Base-by-base conservation (phyloP, 2,329 filamentous ascomycete genomes). In the Cercospora berteroae region DNA sequence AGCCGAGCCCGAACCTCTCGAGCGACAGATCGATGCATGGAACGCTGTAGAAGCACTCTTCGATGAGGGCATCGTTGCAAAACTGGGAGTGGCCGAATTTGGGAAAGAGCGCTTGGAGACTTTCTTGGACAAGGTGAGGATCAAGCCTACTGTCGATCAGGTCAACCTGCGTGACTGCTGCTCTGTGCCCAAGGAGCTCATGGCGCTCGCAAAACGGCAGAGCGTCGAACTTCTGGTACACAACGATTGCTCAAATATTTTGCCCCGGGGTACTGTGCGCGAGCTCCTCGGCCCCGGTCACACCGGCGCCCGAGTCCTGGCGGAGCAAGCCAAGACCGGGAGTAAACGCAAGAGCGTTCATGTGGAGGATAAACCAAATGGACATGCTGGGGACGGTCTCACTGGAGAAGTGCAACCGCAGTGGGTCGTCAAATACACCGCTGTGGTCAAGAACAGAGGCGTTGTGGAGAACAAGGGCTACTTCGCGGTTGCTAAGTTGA, bases 401-500 rank as follows among this genome's bases (percentile, higher is more conserved):
- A 84, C 86, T 72, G 94, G 93, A 4, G 89, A 97, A 71, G 85
- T 98, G 59, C 86, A 88, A 67, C 94, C 95, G 29, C 89, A 94
- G 77, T 99, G 95, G 94, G 95, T 98, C 29, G 90, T 94, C 72
- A 96, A 98, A 78, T 99, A 99, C 78, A 97, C 94, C 42, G 95
- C 95, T 1, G 94, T 98, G 67, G 92, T 98, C 48, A 91, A 91
- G 79, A 91, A 98, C 78, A 86, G 95, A 63, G 95, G 95, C 13
- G 95, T 99, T 8, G 94, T 99, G 71, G 95, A 99, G 83, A 97
- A 95, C 78, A 99, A 98, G 83, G 95, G 95, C 7, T 98, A 97
- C 80, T 97, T 97, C 83, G 94, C 94, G 1, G 88, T 89, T 20
- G 94, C 94, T 3, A 89, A 93, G 36, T 39, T 72, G 27, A 64